Conservation (phyloP, 164 flowering plant species). For the Annona squamosa region DNA sequence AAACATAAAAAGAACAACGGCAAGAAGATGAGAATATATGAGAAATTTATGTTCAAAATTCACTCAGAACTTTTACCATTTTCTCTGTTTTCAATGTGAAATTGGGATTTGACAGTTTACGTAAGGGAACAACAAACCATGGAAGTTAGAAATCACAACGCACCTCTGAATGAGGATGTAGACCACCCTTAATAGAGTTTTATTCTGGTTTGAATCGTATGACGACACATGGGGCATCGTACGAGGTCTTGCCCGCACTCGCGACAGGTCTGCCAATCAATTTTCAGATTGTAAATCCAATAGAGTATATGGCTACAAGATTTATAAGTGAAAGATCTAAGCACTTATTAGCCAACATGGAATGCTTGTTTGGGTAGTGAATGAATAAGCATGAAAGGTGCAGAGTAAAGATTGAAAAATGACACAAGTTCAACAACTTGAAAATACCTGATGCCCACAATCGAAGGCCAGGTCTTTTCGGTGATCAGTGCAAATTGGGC, state of each 20-base stretch:
- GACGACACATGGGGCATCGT: background rate
- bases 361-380: background rate
- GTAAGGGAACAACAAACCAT: background rate
- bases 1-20: too few species aligned
- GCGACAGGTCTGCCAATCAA: slow-evolving; percentile 4
- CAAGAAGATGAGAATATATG: too few species aligned
- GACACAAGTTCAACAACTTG: too few species aligned
- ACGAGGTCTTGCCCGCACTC: background rate
- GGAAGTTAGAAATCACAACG: background rate
- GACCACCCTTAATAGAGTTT: background rate
- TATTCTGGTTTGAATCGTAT: background rate
- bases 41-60: too few species aligned
- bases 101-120: background rate
- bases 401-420: background rate
- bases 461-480: slow-evolving; percentile 54
- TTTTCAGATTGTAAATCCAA: background rate
- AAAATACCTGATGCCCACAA: slow-evolving; percentile 60
- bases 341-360: background rate
- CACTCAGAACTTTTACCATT: background rate
- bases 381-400: background rate
- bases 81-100: background rate
- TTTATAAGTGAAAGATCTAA: background rate
- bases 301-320: background rate
- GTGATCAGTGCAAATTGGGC: slow-evolving; percentile 51
- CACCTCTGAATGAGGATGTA: background rate